Evolutionary conservation across 768 basidiomycete species (phyloP), one percentile per base, ranked within the genome.

Genomic region (Lepiota venenata): DNA sequence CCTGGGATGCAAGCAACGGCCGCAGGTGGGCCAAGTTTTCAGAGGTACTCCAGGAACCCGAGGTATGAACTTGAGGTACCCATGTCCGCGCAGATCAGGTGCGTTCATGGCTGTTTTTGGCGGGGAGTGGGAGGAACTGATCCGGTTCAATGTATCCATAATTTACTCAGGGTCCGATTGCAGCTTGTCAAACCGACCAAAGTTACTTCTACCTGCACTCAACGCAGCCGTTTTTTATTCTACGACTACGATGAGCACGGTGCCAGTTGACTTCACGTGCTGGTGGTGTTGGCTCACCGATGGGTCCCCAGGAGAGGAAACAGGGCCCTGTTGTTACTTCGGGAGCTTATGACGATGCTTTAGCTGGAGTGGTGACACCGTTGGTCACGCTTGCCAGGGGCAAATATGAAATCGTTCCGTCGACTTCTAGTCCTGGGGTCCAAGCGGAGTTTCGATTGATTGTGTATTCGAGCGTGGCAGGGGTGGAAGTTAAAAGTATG

Each of bases 311-410:
- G 10, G 4, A 32, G 10, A 11, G 32, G 8, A 32, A 9, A 32
- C 32, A 11, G 32, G 62, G 64, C 7, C 77, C 78, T 35, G 62
- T 90, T 4, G 67, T 76, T 1, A 90, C 91, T 0, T 92, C 93
- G 0, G 93, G 92, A 1, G 80, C 87, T 0, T 96, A 94, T 63
- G 79, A 84, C 21, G 91, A 94, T 57, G 73, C 79, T 0, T 68
- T 86, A 25, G 82, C 85, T 0, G 93, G 94, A 0, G 91, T 88
- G 0, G 77, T 75, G 35, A 88, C 81, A 5, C 75, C 80, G 0
- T 74, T 72, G 35, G 69, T 78, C 4, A 70, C 74, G 14, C 54
- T 91, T 40, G 72, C 73, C 3, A 63, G 77, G 0, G 91, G 90
- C 16, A 81, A 76, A 56, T 95, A 94, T 67, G 77, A 84, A 58